Evolutionary conservation across 2,329 filamentous ascomycete species (phyloP).

Genomic region (Penicillium sp.): DNA sequence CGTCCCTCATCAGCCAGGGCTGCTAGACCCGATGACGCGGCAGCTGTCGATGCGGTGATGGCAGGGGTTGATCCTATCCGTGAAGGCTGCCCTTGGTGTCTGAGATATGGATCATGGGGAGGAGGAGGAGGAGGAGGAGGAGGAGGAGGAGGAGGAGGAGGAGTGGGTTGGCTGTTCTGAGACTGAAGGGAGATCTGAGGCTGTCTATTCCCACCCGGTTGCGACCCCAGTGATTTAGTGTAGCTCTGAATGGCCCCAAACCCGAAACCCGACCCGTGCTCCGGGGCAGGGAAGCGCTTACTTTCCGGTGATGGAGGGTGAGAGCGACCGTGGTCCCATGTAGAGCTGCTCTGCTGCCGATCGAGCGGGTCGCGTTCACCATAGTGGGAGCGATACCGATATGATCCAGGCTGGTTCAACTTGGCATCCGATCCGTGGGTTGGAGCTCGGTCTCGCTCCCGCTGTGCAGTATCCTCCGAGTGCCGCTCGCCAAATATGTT

Average conservation of each 20-base stretch:
- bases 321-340: constrained; percentile 41
- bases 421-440: constrained; percentile 35
- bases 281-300: constrained; percentile 36
- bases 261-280: constrained; percentile 36
- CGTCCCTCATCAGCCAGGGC: constrained; percentile 40
- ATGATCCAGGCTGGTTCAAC: constrained; percentile 20
- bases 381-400: constrained; percentile 35
- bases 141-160: constrained; percentile 37
- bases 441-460: constrained; percentile 35
- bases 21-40: constrained; percentile 27
- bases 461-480: constrained; percentile 36
- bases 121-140: constrained; percentile 38
- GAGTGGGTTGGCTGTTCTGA: constrained; percentile 35
- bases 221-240: constrained; percentile 43
- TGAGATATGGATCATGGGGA: constrained; percentile 36
- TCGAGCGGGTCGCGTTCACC: constrained; percentile 35
- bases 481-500: constrained; percentile 38
- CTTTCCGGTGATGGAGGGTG: constrained; percentile 41
- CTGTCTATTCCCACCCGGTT: constrained; percentile 37
- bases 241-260: constrained; percentile 45
- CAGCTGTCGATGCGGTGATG: constrained; percentile 25
- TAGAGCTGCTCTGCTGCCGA: constrained; percentile 27
- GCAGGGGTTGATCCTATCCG: constrained; percentile 36
- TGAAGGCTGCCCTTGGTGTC: constrained; percentile 34
- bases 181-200: constrained; percentile 35